Evolutionary conservation across 108 stramenopile species (phyloP).

Genomic region (Skeletonema menzelii): DNA sequence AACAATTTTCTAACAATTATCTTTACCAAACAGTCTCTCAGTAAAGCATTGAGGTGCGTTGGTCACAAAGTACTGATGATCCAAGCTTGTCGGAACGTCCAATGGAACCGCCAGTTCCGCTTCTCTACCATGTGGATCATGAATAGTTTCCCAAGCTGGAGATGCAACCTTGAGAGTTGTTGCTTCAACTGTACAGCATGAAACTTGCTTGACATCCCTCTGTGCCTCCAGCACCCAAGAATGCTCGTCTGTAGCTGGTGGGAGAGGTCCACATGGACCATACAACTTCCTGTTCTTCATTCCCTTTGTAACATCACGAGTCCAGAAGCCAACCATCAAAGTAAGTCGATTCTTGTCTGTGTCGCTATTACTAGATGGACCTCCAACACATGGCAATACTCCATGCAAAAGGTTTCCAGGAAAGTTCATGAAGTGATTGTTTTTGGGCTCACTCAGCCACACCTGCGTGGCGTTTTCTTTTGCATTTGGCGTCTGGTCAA

Average conservation of each 20-base stretch:
- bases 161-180: conserved; percentile 44
- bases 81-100: conserved; percentile 55
- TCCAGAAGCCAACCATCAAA: conserved; percentile 92
- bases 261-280: conserved; percentile 85
- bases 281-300: conserved; percentile 72
- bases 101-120: conserved; percentile 12
- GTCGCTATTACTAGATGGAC: neutral
- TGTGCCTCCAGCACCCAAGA: conserved; percentile 58
- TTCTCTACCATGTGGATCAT: neutral
- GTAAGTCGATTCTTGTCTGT: conserved; percentile 40
- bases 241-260: conserved; percentile 62
- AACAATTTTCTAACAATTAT: no score
- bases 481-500: conserved; percentile 80
- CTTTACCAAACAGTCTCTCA: conserved; percentile 46
- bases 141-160: conserved; percentile 75
- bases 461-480: conserved; percentile 47
- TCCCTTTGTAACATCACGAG: conserved; percentile 66
- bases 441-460: conserved; percentile 57
- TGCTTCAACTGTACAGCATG: neutral
- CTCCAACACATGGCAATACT: conserved; percentile 79
- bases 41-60: conserved; percentile 73
- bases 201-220: conserved; percentile 1
- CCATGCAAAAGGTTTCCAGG: conserved; percentile 86
- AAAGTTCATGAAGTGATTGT: conserved; percentile 75
- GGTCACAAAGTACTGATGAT: conserved; percentile 85